Conservation (phyloP, 2,329 filamentous ascomycete genomes). For the Aspergillus sp. region DNA sequence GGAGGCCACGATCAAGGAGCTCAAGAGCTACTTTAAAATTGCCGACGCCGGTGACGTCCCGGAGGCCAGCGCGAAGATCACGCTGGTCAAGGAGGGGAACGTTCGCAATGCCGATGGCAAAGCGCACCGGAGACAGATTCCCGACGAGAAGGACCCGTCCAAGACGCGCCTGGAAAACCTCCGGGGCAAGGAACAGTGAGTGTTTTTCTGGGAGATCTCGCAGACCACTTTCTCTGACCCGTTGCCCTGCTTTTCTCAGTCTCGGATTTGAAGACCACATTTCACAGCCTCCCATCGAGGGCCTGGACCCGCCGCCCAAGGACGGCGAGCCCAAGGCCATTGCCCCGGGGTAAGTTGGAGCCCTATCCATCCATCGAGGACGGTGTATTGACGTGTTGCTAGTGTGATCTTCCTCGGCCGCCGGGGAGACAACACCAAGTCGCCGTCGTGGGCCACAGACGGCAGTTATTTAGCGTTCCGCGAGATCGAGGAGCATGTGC, state of each 20-base stretch:
- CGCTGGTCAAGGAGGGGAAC: constrained; percentile 3
- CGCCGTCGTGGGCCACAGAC: constrained; percentile 38
- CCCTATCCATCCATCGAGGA: background rate
- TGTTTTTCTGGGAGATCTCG: constrained; percentile 1
- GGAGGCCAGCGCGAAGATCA: constrained; percentile 4
- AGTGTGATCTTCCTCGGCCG: constrained; percentile 32
- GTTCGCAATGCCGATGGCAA: constrained; percentile 4
- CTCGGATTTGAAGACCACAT: constrained; percentile 43
- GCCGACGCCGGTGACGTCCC: background rate
- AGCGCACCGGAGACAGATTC: background rate
- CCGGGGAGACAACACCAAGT: constrained; percentile 25
- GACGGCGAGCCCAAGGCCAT: constrained; percentile 26
- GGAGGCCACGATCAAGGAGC: constrained; percentile 3
- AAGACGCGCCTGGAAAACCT: constrained; percentile 2
- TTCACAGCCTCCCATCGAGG: constrained; percentile 34
- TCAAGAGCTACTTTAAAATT: constrained; percentile 9
- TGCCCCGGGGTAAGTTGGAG: constrained; percentile 18
- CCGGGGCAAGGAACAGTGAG: constrained; percentile 9
- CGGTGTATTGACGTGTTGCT: background rate
- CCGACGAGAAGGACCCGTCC: background rate
- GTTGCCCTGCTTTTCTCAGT: constrained; percentile 9
- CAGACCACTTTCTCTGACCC: background rate
- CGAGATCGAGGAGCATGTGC: constrained; percentile 41
- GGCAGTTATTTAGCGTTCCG: constrained; percentile 44
- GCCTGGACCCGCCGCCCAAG: constrained; percentile 19